These are phyloP conservation scores for Westerdykella ornata DNA, from an alignment of 2,329 filamentous ascomycete genomes.

Conservation along the genomic window DNA sequence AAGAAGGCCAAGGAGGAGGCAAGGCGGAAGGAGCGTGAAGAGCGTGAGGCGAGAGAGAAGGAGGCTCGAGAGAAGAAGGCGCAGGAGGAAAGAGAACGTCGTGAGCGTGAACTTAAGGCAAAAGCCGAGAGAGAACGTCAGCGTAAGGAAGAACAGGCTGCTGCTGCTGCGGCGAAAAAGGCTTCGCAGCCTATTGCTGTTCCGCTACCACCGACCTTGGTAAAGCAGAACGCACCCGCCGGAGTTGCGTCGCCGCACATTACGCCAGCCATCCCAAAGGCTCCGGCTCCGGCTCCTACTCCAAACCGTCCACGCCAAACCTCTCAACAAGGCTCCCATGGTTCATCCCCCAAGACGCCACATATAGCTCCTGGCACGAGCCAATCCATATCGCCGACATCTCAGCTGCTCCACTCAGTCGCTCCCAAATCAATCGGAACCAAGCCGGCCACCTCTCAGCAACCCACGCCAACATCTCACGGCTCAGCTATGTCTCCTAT, in stretches of 20 bases:
- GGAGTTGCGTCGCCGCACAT: slow-evolving; percentile 71
- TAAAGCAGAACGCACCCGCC: slow-evolving; percentile 46
- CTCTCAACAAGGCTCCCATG: slow-evolving; percentile 70
- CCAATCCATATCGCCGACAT: slow-evolving; percentile 55
- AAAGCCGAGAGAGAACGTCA: slow-evolving; percentile 40
- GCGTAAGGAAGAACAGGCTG: slow-evolving; percentile 39
- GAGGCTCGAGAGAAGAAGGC: slow-evolving; percentile 65
- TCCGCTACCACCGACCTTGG: slow-evolving; percentile 48
- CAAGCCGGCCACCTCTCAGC: slow-evolving; percentile 51
- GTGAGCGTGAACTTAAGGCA: slow-evolving; percentile 54
- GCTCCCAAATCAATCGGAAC: slow-evolving; percentile 57
- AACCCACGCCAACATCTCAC: slow-evolving; percentile 43
- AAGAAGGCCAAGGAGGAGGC: slow-evolving; percentile 66
- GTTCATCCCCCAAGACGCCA: slow-evolving; percentile 63
- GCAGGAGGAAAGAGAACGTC: slow-evolving; percentile 51
- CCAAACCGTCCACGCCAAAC: slow-evolving; percentile 68
- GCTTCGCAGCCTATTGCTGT: slow-evolving; percentile 40
- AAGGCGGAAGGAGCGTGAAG: slow-evolving; percentile 71
- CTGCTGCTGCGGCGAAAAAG: slow-evolving; percentile 30
- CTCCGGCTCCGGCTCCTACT: slow-evolving; percentile 54
- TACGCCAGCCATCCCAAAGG: slow-evolving; percentile 73
- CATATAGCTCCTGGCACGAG: slow-evolving; percentile 43
- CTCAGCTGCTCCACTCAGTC: slow-evolving; percentile 59
- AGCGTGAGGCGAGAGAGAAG: slow-evolving; percentile 58
- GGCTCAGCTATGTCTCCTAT: slow-evolving; percentile 56